Evolutionary conservation across 495 filamentous ascomycete species (phyloP), one percentile per base, ranked within the genome.

Genomic region (Podospora bellae-mahoneyi): DNA sequence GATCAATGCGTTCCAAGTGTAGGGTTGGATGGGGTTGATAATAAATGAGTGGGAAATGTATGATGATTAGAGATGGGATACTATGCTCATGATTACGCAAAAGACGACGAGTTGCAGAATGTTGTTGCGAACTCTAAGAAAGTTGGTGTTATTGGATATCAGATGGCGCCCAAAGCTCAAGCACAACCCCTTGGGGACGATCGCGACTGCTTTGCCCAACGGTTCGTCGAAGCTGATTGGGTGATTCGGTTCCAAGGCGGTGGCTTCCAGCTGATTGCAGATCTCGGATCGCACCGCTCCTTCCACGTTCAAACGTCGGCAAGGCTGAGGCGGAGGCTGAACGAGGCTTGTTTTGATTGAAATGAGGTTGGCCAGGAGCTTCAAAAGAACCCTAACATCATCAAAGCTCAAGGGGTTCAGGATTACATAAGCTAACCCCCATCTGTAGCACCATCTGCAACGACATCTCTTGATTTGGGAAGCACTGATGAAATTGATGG

Each of bases 291-390:
- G 55, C n/a, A 58, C 55, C 55, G 55, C 23, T 57, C 55, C n/a
- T 20, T 58, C 55, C 9, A 58, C 55, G 55, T 20, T 20, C 55
- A 26, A 58, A 58, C n/a, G n/a, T 19, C n/a, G 15, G 23, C 23
- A 58, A 26, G 55, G 55, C 55, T 58, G 55, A 58, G 55, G 55
- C 55, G n/a, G 55, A 58, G 55, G 55, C 55, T 58, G 55, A 58
- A 58, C n/a, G 18, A 26, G 55, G 55, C 55, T 20, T 58, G n/a
- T 26, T 13, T 58, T 26, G n/a, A 58, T 20, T 18, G 55, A 58
- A 20, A 58, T 19, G 23, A 19, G 18, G n/a, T 19, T 58, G 19
- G 55, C 9, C 30, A 32, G 7, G 6, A 58, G 18, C 23, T 23
- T 23, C 9, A 58, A 58, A 9, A 18, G 55, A 58, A 19, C 55